Base-by-base conservation (phyloP, 2,329 filamentous ascomycete species). In the Apiospora saccharicola region DNA sequence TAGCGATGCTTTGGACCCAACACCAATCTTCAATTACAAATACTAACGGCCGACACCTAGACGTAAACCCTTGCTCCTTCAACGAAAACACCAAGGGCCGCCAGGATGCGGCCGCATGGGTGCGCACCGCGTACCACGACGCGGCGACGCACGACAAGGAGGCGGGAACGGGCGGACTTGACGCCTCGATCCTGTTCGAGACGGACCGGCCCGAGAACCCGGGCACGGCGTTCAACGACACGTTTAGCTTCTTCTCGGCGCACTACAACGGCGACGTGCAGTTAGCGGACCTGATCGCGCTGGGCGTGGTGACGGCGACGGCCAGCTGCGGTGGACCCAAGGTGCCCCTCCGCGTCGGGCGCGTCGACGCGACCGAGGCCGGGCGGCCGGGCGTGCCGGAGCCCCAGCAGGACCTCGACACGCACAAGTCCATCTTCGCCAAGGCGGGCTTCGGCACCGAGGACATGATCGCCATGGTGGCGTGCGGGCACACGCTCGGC, bases 381-480 rank as follows among this genome's bases (percentile, higher is more conserved):
- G 81, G 81, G 3, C 75, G 75, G 8, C 51, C 75, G 3, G 80
- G 81, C 47, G 81, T 83, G 0, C 81, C 81, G 1, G 77, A 81
- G 70, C 78, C 80, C 3, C 74, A 77, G 2, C 78, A 79, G 1
- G 76, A 77, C 5, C 37, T 83, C 1, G 73, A 76, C 14, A 75
- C 74, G 1, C 79, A 80, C 12, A 74, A 75, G 30, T 69, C 70
- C 8, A 76, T 75, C 19, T 82, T 83, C 69, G 76, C 76, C 2
- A 80, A 77, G 41, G 77, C 78, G 0, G 81, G 81, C 0, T 81
- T 81, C 64, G 76, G 76, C 22, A 77, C 77, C 3, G 75, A 75
- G 26, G 81, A 83, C 0, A 83, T 83, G 81, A 82, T 82, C 5
- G 73, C 79, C 0, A 73, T 83, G 72, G 80, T 82, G 16, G 81